phyloP scores from a whole-genome alignment of 2,329 filamentous ascomycete species.

The Catunica adiposa region DNA sequence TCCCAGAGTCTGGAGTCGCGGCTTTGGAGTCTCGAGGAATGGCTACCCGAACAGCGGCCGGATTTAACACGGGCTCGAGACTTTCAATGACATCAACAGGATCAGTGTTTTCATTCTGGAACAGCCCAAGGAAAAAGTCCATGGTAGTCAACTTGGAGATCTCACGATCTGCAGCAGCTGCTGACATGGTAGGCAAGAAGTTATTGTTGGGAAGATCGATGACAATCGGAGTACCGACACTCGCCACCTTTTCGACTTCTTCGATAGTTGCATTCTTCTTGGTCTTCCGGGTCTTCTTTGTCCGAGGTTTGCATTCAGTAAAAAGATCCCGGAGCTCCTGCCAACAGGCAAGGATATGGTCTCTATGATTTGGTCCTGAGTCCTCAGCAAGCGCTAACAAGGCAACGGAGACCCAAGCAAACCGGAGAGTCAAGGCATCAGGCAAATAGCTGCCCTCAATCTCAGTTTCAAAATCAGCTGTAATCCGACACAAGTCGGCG shows the following conservation, averaged over 20 bases:
- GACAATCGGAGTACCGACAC: slow-evolving; percentile 13
- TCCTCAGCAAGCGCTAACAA: slow-evolving; percentile 35
- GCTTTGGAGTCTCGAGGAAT: no score
- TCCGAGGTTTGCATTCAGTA: slow-evolving; percentile 11
- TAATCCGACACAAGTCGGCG: slow-evolving; percentile 7
- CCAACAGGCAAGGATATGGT: slow-evolving; percentile 43
- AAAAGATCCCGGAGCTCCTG: slow-evolving; percentile 39
- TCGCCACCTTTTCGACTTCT: no score
- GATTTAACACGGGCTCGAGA: slow-evolving; percentile 79
- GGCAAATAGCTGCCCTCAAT: neutral
- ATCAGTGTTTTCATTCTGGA: slow-evolving; percentile 66
- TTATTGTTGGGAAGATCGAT: slow-evolving; percentile 66
- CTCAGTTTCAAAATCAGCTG: neutral
- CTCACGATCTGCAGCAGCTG: slow-evolving; percentile 71
- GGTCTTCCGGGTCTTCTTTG: no score
- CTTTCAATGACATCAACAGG: slow-evolving; percentile 77
- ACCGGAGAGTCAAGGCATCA: slow-evolving; percentile 29
- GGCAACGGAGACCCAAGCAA: slow-evolving; percentile 41
- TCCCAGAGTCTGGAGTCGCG: neutral
- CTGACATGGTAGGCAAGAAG: slow-evolving; percentile 74
- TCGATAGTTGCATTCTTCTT: no score
- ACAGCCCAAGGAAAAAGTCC: slow-evolving; percentile 87
- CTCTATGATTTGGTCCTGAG: slow-evolving; percentile 27
- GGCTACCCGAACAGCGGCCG: slow-evolving; percentile 34
- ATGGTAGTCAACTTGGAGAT: slow-evolving; percentile 86